Evolutionary conservation across 2,329 filamentous ascomycete species (phyloP).

Genomic region (Blumeria hordei): DNA sequence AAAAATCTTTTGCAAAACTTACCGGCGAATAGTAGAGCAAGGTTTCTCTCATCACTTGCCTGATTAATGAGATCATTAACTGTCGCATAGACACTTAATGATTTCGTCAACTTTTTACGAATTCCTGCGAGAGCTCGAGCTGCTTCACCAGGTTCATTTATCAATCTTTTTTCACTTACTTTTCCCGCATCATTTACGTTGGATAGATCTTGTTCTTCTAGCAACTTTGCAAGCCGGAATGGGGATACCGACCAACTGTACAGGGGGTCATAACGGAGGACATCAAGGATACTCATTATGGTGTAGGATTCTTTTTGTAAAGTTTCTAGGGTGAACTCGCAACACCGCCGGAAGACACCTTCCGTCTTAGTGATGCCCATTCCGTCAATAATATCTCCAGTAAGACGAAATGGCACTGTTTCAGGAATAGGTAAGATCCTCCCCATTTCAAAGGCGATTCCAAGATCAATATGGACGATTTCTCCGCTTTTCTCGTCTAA

Average conservation of each 20-base stretch:
- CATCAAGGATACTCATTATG: conserved; percentile 97
- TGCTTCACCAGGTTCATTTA: conserved; percentile 49
- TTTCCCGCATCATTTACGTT: conserved; percentile 12
- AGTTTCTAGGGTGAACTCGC: conserved; percentile 89
- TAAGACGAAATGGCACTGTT: conserved; percentile 83
- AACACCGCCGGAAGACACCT: conserved; percentile 90
- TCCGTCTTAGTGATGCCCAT: conserved; percentile 93
- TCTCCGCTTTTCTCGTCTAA: conserved; percentile 77
- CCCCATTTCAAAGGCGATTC: conserved; percentile 90
- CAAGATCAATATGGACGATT: conserved; percentile 89
- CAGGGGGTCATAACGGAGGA: conserved; percentile 89
- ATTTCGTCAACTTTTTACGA: conserved; percentile 86
- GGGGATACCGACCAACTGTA: conserved; percentile 86
- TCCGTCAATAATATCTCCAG: conserved; percentile 81
- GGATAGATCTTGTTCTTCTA: conserved; percentile 25
- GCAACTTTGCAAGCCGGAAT: conserved; percentile 36
- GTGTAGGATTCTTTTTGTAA: conserved; percentile 85
- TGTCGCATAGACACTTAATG: conserved; percentile 76
- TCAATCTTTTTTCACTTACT: conserved; percentile 17
- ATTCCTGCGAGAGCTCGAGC: conserved; percentile 82
- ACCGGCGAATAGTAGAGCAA: conserved; percentile 67
- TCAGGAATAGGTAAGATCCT: conserved; percentile 89
- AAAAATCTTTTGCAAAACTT: conserved; percentile 1
- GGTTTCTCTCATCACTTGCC: conserved; percentile 74
- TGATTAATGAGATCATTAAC: conserved; percentile 95